Evolutionary conservation across 1,284 basidiomycete species (phyloP), one percentile per base, ranked within the genome.

Genomic region (Ceratobasidium sp.): DNA sequence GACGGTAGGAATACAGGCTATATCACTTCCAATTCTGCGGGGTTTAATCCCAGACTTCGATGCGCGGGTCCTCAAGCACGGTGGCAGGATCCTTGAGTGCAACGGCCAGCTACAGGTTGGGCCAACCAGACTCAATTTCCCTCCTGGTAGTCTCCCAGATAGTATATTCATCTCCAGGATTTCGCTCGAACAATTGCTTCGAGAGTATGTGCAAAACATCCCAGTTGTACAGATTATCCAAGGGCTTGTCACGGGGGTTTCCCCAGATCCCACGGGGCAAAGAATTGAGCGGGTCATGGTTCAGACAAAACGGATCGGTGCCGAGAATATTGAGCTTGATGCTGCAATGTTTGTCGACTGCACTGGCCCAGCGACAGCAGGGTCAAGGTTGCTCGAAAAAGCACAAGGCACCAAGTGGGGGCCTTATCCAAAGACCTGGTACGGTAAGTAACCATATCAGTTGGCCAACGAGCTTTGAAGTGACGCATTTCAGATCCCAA

Each of bases 271-370:
- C 25, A 53, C 60, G 6, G 35, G 49, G 15, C 20, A 35, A 17
- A 47, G 49, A 7, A 53, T 65, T n/a, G 34, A 52, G 47, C 34
- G 32, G 17, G 60, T 65, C 6, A 29, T 42, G 10, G 49, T 65
- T 32, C 60, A 65, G 25, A 31, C 29, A 12, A 65, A 65, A 53
- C 7, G 35, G 22, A 22, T 40, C 25, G 38, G 49, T 20, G 17
- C n/a, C 32, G 6, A 47, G 31, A 65, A 32, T 7, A 27, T 42
- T 35, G 60, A 65, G 60, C 25, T 65, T 42, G 25, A 53, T 13
- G 49, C 49, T 12, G 45, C 60, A 12, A 65, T 65, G 60, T 47
- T 65, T n/a, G 60, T 34, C 20, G 60, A 65, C 32, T 65, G 60
- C 27, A 65, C 34, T 20, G 60, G 60, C 22, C 60, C 60, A 31